phyloP scores from a whole-genome alignment of 2,329 filamentous ascomycete species.

The Domatiomyces globalis region DNA sequence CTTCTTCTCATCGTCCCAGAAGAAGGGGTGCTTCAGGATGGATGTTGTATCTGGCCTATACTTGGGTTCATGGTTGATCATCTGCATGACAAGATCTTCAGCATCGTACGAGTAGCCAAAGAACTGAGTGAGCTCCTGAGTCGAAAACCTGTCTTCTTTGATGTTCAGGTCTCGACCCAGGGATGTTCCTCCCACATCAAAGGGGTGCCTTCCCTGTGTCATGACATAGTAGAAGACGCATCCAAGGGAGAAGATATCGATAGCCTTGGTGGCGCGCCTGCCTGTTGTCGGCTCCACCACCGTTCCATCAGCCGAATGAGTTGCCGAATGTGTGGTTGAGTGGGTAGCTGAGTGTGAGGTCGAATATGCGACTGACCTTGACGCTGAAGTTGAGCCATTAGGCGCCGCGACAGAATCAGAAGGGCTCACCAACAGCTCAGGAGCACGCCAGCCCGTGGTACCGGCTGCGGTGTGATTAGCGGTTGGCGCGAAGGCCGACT shows the following conservation, averaged over 20 bases:
- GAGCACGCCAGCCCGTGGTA: conserved; percentile 91
- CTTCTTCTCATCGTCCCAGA: conserved; percentile 82
- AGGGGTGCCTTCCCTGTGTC: conserved; percentile 81
- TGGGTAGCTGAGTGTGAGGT: conserved; percentile 6
- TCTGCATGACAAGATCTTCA: conserved; percentile 68
- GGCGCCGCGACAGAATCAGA: conserved; percentile 19
- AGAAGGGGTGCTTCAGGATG: conserved; percentile 88
- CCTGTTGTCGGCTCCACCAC: conserved; percentile 44
- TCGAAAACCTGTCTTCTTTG: conserved; percentile 68
- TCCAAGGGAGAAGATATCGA: conserved; percentile 93
- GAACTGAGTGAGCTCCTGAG: conserved; percentile 51
- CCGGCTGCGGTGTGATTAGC: conserved; percentile 64
- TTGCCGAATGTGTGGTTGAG: conserved; percentile 21
- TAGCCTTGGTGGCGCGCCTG: conserved; percentile 80
- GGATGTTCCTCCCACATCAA: conserved; percentile 84
- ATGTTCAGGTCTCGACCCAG: conserved; percentile 89
- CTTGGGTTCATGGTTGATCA: conserved; percentile 56
- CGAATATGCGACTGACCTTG: conserved; percentile 5
- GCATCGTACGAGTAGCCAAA: conserved; percentile 79
- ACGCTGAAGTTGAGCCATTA: conserved; percentile 38
- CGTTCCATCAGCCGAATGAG: conserved; percentile 33
- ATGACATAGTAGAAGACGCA: conserved; percentile 99
- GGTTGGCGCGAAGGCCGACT: conserved; percentile 86
- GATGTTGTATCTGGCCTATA: conserved; percentile 57
- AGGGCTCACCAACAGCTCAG: conserved; percentile 67